Conservation (phyloP, 768 basidiomycete genomes). For the Sporobolomyces pararoseus region DNA sequence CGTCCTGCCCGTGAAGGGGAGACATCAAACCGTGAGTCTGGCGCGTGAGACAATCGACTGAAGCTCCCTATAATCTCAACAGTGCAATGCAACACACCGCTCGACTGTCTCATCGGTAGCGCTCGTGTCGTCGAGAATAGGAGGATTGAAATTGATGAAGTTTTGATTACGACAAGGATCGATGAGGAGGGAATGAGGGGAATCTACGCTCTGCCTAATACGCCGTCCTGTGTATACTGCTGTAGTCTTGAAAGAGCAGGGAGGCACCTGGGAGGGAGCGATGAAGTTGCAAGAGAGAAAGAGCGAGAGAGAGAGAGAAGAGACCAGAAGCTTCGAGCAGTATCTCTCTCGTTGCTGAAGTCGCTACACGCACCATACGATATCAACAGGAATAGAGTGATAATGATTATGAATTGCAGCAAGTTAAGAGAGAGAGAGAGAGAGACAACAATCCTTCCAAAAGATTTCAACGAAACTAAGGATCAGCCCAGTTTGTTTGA, state of each 20-base stretch:
- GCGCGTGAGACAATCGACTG: too few relatives aligned
- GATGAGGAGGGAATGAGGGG: background rate
- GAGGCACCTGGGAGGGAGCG: conserved; percentile 24
- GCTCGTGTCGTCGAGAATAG: background rate
- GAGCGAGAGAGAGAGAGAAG: background rate
- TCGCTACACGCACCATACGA: too few relatives aligned
- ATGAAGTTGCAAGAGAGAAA: background rate
- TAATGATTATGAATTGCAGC: too few relatives aligned
- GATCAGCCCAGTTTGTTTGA: conserved; percentile 4
- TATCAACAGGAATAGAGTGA: too few relatives aligned
- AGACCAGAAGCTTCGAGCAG: too few relatives aligned
- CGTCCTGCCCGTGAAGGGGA: too few relatives aligned
- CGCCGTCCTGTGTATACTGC: conserved; percentile 5
- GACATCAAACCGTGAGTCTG: too few relatives aligned
- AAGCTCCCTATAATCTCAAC: too few relatives aligned
- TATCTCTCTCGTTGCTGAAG: background rate
- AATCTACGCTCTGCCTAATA: conserved; percentile 19
- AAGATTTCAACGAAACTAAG: background rate
- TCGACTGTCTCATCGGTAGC: too few relatives aligned
- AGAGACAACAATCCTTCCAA: background rate
- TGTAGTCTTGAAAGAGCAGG: conserved; percentile 7
- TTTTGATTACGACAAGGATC: background rate
- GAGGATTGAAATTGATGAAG: background rate
- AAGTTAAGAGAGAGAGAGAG: background rate
- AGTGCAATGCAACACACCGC: too few relatives aligned